Conservation (phyloP, 2,329 filamentous ascomycete genomes). For the Penicillium sp. region DNA sequence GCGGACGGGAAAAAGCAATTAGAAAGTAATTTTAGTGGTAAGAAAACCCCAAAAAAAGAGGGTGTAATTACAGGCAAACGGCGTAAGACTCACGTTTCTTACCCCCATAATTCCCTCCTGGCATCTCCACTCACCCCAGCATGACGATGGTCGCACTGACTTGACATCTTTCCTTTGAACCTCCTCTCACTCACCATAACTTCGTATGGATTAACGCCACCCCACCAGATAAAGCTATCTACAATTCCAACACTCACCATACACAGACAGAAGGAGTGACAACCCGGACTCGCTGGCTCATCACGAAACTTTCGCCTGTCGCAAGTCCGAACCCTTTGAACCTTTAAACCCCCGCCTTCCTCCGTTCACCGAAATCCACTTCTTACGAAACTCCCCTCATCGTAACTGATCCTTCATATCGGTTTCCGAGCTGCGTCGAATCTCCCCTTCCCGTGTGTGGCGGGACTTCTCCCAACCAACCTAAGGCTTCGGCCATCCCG, state of each 20-base stretch:
- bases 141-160: conserved; percentile 32
- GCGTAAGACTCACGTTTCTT: conserved; percentile 18
- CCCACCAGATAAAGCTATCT: background rate
- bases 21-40: background rate
- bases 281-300: background rate
- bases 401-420: background rate
- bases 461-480: conserved; percentile 14
- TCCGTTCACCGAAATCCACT: conserved; percentile 3
- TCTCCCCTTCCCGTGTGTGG: conserved; percentile 13
- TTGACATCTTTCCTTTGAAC: conserved; percentile 4
- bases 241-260: background rate
- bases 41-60: conserved; percentile 1
- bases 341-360: conserved; percentile 1
- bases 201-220: background rate
- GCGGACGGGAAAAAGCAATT: background rate
- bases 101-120: conserved; percentile 22
- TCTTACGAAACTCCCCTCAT: conserved; percentile 1
- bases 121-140: conserved; percentile 32
- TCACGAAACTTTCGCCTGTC: conserved; percentile 7
- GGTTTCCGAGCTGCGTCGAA: conserved; percentile 1
- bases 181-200: conserved; percentile 2
- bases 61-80: conserved; percentile 12
- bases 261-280: background rate
- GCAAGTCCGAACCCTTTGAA: conserved; percentile 6
- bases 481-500: conserved; percentile 23